phyloP scores from a whole-genome alignment of 2,329 filamentous ascomycete species.

The Curvularia verruculosa region DNA sequence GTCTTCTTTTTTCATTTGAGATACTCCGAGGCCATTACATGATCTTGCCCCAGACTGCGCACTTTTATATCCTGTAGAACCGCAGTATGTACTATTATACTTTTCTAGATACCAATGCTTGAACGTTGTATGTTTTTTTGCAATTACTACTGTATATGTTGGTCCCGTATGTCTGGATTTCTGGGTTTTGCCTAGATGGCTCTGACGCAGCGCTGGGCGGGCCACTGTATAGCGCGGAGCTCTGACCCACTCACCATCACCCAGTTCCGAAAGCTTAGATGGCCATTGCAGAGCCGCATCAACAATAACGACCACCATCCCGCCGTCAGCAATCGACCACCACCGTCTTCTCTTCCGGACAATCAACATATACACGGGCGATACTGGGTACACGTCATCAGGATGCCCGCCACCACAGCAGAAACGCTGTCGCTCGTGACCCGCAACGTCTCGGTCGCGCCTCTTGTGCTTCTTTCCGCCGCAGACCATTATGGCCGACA shows the following conservation, averaged over 20 bases:
- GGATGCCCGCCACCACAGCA: conserved; percentile 94
- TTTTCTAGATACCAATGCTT: conserved; percentile 32
- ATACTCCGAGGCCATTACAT: conserved; percentile 5
- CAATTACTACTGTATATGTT: background rate
- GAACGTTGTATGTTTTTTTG: background rate
- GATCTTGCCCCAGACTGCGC: background rate
- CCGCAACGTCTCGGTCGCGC: conserved; percentile 94
- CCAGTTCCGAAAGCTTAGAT: conserved; percentile 39
- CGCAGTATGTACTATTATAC: conserved; percentile 16
- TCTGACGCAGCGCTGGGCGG: conserved; percentile 23
- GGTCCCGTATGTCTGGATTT: background rate
- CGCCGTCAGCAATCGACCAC: conserved; percentile 21
- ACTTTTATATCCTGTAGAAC: background rate
- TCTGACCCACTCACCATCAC: conserved; percentile 23
- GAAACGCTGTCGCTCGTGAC: conserved; percentile 95
- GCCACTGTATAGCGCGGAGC: conserved; percentile 28
- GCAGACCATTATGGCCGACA: conserved; percentile 98
- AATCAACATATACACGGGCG: conserved; percentile 5
- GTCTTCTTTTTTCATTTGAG: background rate
- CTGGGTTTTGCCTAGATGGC: background rate
- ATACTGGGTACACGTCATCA: conserved; percentile 23
- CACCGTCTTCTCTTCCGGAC: conserved; percentile 13
- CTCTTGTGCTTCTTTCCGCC: conserved; percentile 93
- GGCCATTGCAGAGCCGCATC: conserved; percentile 46
- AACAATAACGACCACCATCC: conserved; percentile 31